phyloP scores from a whole-genome alignment of 164 flowering plant species.

The Magnolia sinica region DNA sequence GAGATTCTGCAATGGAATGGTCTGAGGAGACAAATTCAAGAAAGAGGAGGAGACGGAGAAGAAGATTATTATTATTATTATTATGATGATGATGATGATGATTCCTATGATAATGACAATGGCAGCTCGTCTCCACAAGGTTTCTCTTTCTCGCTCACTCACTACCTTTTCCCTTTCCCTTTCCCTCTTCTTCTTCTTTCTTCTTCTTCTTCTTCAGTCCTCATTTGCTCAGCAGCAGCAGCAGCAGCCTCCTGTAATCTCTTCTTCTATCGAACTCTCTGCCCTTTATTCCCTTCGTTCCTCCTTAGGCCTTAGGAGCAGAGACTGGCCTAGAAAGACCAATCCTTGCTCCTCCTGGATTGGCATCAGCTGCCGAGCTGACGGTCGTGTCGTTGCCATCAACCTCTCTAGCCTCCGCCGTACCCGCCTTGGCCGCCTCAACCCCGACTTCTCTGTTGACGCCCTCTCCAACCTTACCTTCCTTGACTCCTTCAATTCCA shows the following conservation, averaged over 20 bases:
- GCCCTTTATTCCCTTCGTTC: constrained; percentile 67
- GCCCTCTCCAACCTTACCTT: constrained; percentile 53
- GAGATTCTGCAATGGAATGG: not conserved
- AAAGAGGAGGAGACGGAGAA: not conserved
- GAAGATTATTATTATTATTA: not conserved
- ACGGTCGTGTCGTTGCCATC: constrained; percentile 49
- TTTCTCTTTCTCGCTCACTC: not conserved
- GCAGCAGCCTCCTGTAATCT: constrained; percentile 3
- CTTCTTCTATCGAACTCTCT: constrained; percentile 30
- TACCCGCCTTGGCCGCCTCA: constrained; percentile 40
- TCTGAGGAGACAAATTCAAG: not conserved
- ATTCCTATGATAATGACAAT: not conserved
- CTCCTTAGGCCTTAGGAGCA: constrained; percentile 67
- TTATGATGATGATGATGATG: not conserved
- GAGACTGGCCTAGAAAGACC: constrained; percentile 76
- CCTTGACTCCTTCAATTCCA: constrained; percentile 53
- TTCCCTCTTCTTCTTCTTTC: constrained; percentile 9
- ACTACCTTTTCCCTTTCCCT: not conserved
- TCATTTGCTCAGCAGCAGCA: constrained; percentile 14
- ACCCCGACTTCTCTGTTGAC: constrained; percentile 54
- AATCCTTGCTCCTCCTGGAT: constrained; percentile 66
- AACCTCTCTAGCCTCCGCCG: constrained; percentile 54
- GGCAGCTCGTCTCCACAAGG: not conserved
- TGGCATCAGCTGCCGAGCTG: constrained; percentile 46
- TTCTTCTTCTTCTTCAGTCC: constrained; percentile 12